Base-by-base conservation (phyloP, 106 monocot genomes). In the Apostasia ramifera region DNA sequence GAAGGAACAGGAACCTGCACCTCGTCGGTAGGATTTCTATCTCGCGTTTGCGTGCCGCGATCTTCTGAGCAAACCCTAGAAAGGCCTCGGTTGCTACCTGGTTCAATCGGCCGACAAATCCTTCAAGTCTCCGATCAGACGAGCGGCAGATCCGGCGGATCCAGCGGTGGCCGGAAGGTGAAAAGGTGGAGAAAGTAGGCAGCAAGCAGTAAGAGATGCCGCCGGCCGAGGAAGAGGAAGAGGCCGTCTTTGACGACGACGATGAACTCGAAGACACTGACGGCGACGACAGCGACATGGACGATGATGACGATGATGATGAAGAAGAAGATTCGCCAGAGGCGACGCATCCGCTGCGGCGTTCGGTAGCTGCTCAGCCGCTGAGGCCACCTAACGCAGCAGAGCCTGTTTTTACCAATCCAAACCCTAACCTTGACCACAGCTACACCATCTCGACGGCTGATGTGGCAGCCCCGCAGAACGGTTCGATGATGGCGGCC, bases 201-300 rank as follows among this genome's bases (percentile, higher is more conserved):
- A 47, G 65, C 48, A 37, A 48, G 6, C 63, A 63, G 45, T 12
- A 46, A 63, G 14, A 46, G 26, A 65, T 65, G 59, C 59, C 47
- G 13, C 57, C 73, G n/a, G 11, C 46, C 1, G 74, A 66, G 43
- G 74, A 47, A 47, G 57, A 45, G 26, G 56, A 47, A 0, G 56
- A 12, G 42, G 54, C 55, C 69, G 47, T 50, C 66, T 74, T 71
- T 61, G 58, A 61, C 56, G 53, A 63, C 66, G 76, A 76, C n/a
- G 82, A 82, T 49, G 86, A 86, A 40, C 70, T 62, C 45, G 72
- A 76, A 2, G 74, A 80, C 69, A 55, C 55, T 55, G 77, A 69
- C 14, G 76, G 52, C 44, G 73, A 73, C 59, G 74, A 75, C 57
- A 46, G 71, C 66, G 78, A 78, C 60, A 61, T 71, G 39, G 77